Evolutionary conservation across 2,329 filamentous ascomycete species (phyloP).

Genomic region (Fusarium transvaalense): DNA sequence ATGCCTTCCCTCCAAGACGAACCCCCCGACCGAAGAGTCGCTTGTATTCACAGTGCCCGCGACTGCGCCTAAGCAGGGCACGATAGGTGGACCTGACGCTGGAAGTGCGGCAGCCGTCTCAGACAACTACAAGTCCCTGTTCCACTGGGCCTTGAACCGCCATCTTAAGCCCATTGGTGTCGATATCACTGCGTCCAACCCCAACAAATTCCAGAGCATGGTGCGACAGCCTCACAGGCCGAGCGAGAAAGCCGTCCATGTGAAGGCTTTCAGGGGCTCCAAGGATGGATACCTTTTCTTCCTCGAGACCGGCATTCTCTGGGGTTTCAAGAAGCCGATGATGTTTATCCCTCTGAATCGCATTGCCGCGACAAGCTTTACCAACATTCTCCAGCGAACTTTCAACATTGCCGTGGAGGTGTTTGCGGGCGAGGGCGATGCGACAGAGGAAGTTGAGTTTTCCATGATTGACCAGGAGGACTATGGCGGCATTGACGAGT

Average conservation of each 20-base stretch:
- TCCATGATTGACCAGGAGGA: constrained; percentile 78
- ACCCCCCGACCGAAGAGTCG: constrained; percentile 63
- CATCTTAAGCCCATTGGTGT: constrained; percentile 63
- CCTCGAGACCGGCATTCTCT: constrained; percentile 74
- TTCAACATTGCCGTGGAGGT: constrained; percentile 76
- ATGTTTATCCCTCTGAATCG: constrained; percentile 72
- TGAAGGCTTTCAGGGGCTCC: constrained; percentile 74
- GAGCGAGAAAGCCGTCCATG: constrained; percentile 72
- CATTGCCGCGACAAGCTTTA: constrained; percentile 74
- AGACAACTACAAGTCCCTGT: constrained; percentile 69
- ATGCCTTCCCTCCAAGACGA: constrained; percentile 64
- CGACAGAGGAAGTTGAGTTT: constrained; percentile 73
- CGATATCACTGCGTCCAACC: constrained; percentile 65
- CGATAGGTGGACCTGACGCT: constrained; percentile 65
- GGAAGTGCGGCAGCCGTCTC: constrained; percentile 65
- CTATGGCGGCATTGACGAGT: constrained; percentile 73
- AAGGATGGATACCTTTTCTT: constrained; percentile 79
- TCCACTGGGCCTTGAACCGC: constrained; percentile 70
- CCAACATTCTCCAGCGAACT: constrained; percentile 74
- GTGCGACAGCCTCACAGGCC: constrained; percentile 69
- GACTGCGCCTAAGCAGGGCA: constrained; percentile 70
- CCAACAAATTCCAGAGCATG: constrained; percentile 68
- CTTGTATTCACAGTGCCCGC: constrained; percentile 74
- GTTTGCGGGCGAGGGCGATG: constrained; percentile 61
- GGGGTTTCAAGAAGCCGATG: constrained; percentile 78